Evolutionary conservation across 1,284 basidiomycete species (phyloP).

Genomic region (Ceratobasidium sp.): DNA sequence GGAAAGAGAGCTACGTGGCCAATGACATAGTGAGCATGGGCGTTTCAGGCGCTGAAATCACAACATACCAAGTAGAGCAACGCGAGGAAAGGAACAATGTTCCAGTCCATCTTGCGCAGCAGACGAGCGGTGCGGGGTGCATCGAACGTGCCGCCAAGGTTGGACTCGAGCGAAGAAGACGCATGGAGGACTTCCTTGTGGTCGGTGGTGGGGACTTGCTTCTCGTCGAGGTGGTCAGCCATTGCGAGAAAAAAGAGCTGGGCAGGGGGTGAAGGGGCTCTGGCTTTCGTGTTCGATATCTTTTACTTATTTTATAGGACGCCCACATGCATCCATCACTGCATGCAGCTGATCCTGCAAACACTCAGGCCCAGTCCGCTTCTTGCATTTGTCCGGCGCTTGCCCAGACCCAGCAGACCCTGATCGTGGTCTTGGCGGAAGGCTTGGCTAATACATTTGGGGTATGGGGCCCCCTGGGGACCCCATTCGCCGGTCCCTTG

Average conservation of each 20-base stretch:
- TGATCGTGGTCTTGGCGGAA: conserved; percentile 10
- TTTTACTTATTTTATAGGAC: not conserved
- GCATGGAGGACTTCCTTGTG: conserved; percentile 14
- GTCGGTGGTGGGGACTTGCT: not conserved
- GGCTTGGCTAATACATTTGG: conserved; percentile 2
- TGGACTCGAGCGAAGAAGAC: conserved; percentile 35
- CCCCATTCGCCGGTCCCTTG: not conserved
- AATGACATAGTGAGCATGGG: not conserved
- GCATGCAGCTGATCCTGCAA: not conserved
- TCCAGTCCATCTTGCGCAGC: conserved; percentile 48
- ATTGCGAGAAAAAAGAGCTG: conserved; percentile 13
- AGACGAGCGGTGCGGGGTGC: conserved; percentile 25
- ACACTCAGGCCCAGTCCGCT: conserved; percentile 13
- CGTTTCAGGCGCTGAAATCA: conserved; percentile 54
- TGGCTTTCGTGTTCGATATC: too few species aligned
- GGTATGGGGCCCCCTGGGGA: conserved; percentile 12
- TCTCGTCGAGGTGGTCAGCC: conserved; percentile 26
- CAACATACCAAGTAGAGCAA: conserved; percentile 54
- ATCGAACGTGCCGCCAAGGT: conserved; percentile 43
- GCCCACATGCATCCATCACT: not conserved
- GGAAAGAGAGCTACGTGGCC: conserved; percentile 50
- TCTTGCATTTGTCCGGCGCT: conserved; percentile 10
- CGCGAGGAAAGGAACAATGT: conserved; percentile 47
- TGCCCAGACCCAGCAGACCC: not conserved
- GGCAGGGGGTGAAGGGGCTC: conserved; percentile 7